Percentiles rank a stretch among this genome's conserved stretches.
phyloP scores from a whole-genome alignment of 495 filamentous ascomycete genomes.

The Lepraria neglecta region DNA sequence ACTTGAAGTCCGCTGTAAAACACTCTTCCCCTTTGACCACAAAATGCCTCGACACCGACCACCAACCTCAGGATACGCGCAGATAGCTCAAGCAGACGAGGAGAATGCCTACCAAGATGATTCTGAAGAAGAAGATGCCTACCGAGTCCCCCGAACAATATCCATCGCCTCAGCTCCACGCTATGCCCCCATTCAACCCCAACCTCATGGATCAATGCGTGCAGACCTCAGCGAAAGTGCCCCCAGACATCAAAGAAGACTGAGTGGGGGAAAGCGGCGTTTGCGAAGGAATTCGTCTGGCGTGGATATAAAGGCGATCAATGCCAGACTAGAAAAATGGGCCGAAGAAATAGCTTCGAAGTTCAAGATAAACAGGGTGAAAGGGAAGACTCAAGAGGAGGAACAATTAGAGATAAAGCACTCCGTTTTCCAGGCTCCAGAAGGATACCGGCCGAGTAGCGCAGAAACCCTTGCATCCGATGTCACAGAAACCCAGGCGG shows the following conservation, averaged over 20 bases:
- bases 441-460: slow-evolving; percentile 70
- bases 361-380: slow-evolving; percentile 80
- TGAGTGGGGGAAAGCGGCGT: slow-evolving; percentile 45
- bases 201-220: slow-evolving; percentile 44
- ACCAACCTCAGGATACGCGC: slow-evolving; percentile 83
- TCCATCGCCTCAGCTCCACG: slow-evolving; percentile 54
- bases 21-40: slow-evolving; percentile 14
- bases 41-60: slow-evolving; percentile 55
- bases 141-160: slow-evolving; percentile 49
- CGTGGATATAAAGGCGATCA: slow-evolving; percentile 98
- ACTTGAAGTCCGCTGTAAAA: background rate
- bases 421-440: slow-evolving; percentile 89
- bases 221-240: slow-evolving; percentile 38
- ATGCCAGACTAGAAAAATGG: slow-evolving; percentile 92
- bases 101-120: slow-evolving; percentile 57
- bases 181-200: slow-evolving; percentile 57
- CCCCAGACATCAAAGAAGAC: slow-evolving; percentile 41
- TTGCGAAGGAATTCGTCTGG: slow-evolving; percentile 74
- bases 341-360: slow-evolving; percentile 96
- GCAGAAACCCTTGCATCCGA: slow-evolving; percentile 64
- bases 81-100: slow-evolving; percentile 85
- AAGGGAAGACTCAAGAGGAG: slow-evolving; percentile 69
- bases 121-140: slow-evolving; percentile 60
- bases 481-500: slow-evolving; percentile 42
- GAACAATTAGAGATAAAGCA: slow-evolving; percentile 93